Percentiles rank a stretch among this genome's conserved stretches.
Evolutionary conservation across 2,329 filamentous ascomycete genomes (phyloP).

Genomic region (Aspergillus fijiensis): DNA sequence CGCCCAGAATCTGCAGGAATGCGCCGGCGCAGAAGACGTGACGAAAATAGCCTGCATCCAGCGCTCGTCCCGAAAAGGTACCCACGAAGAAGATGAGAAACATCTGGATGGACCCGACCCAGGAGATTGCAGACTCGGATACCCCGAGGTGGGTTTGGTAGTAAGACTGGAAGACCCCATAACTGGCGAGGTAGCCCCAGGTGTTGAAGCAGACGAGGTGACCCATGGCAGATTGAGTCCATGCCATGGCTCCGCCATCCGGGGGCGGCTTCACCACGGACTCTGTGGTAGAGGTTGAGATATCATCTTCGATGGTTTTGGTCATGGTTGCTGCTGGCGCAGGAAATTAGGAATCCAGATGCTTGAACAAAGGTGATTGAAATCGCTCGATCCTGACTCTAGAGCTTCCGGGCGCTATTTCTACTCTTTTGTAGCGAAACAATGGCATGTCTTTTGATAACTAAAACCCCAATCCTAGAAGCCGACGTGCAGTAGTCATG

Average conservation of each 20-base stretch:
- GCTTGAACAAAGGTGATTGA: background rate
- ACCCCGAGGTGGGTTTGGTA: background rate
- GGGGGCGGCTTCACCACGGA: conserved; percentile 12
- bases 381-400: background rate
- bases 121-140: conserved; percentile 7
- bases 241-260: conserved; percentile 24
- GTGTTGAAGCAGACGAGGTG: conserved; percentile 20
- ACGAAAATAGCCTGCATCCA: conserved; percentile 44
- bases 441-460: background rate
- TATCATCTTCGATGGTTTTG: background rate
- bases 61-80: conserved; percentile 33
- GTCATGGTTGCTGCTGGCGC: background rate
- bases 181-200: conserved; percentile 17
- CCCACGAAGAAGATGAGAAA: conserved; percentile 17
- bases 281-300: background rate
- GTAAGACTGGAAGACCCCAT: conserved; percentile 2
- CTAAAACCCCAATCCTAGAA: background rate
- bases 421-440: background rate
- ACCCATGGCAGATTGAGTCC: conserved; percentile 17
- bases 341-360: background rate
- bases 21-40: conserved; percentile 24
- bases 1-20: conserved; percentile 32
- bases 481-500: background rate
- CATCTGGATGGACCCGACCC: conserved; percentile 18
- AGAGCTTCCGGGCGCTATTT: background rate